A percentile compares a stretch with the other conserved stretches of the same genome.
Conservation (phyloP, 2,329 filamentous ascomycete species). For the Didymella pinodella region DNA sequence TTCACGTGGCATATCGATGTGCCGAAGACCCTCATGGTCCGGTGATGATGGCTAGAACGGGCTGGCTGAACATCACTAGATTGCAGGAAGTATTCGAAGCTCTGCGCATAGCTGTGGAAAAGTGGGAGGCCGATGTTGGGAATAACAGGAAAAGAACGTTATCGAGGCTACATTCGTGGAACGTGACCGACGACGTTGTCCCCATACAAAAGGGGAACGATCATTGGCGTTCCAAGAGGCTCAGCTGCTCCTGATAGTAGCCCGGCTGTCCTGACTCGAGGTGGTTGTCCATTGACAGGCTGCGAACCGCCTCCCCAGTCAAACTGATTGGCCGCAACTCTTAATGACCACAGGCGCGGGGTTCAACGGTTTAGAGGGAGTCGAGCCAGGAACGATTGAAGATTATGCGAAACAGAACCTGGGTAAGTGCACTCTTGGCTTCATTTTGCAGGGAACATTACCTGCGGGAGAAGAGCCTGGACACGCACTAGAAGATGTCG, state of each 20-base stretch:
- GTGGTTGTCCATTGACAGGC: not conserved
- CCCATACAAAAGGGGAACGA: not conserved
- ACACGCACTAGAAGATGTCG: not conserved
- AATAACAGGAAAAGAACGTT: not conserved
- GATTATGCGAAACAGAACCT: not conserved
- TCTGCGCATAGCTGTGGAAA: not conserved
- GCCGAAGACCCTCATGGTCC: constrained; percentile 1
- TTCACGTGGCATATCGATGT: constrained; percentile 5
- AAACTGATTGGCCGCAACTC: constrained; percentile 2
- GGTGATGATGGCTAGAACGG: constrained; percentile 13
- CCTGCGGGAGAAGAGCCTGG: constrained; percentile 2
- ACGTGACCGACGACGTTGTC: not conserved
- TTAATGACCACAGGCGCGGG: not conserved
- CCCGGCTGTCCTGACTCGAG: constrained; percentile 1
- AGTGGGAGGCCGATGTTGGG: not conserved
- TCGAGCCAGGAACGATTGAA: constrained; percentile 1
- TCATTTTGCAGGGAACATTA: not conserved
- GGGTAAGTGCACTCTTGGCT: constrained; percentile 15
- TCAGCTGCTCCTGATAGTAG: not conserved
- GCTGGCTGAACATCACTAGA: not conserved
- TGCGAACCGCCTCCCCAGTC: not conserved
- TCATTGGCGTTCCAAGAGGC: not conserved
- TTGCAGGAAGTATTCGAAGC: not conserved
- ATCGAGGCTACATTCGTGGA: not conserved
- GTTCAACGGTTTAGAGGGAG: constrained; percentile 4